Evolutionary conservation across 1,284 basidiomycete species (phyloP).

Genomic region (Papiliotrema flavescens): DNA sequence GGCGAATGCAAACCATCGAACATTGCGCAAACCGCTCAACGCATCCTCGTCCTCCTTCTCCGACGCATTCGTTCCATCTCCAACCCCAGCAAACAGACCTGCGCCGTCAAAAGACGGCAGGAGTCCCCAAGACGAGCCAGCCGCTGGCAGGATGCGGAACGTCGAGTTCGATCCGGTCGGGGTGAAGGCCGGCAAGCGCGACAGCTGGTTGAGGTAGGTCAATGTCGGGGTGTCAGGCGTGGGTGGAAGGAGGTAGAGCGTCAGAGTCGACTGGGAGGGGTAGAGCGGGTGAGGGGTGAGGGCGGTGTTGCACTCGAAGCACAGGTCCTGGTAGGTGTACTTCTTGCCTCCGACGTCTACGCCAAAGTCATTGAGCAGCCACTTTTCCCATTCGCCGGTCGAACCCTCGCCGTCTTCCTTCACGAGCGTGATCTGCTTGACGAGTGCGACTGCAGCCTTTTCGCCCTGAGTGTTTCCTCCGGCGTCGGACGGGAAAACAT

Average conservation of each 20-base stretch:
- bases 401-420: constrained; percentile 23
- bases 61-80: constrained; percentile 15
- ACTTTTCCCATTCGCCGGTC: constrained; percentile 36
- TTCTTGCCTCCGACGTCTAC: constrained; percentile 31
- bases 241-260: constrained; percentile 37
- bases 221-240: constrained; percentile 57
- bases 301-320: constrained; percentile 28
- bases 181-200: constrained; percentile 49
- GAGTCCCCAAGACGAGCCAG: constrained; percentile 33
- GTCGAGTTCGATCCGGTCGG: constrained; percentile 31
- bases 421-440: constrained; percentile 47
- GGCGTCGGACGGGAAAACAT: constrained; percentile 26
- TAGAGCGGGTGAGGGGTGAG: constrained; percentile 38
- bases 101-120: constrained; percentile 39
- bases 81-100: constrained; percentile 34
- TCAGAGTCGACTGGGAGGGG: constrained; percentile 36
- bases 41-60: constrained; percentile 50
- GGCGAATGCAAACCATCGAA: constrained; percentile 84
- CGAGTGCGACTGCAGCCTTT: constrained; percentile 37
- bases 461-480: constrained; percentile 42
- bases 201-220: constrained; percentile 52
- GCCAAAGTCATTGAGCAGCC: constrained; percentile 37
- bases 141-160: constrained; percentile 26
- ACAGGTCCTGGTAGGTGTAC: constrained; percentile 42
- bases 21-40: constrained; percentile 65